Evolutionary conservation across 2,329 filamentous ascomycete species (phyloP), one percentile per base, ranked within the genome.

Genomic region (Epichloe gansuensis): DNA sequence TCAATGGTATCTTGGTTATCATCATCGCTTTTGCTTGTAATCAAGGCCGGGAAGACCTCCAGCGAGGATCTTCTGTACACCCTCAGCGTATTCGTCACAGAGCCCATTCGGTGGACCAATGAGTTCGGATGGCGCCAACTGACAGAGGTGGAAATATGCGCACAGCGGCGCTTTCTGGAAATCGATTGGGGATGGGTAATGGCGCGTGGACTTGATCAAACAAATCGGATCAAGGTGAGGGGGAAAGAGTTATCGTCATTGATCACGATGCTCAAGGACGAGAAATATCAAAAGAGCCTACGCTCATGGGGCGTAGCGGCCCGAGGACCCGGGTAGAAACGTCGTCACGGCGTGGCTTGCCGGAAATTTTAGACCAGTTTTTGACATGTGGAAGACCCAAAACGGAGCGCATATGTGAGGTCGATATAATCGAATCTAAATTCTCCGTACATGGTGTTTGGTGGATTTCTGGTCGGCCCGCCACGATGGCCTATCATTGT

Each of bases 141-240:
- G 23, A 83, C 75, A 15, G 77, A 83, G 0, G 72, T 89, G 66
- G 87, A 90, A 64, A 64, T 71, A 9, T 85, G 82, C 55, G 85
- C 84, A 0, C 66, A 84, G 34, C n/a, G 81, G 78, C 15, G 81
- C 78, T 0, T 80, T 85, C 60, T 89, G 84, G 85, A 86, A 85
- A 64, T 73, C 74, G 50, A 67, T 87, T 15, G 85, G 85, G 13
- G 81, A 88, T 58, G 77, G 17, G 17, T 21, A 21, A 21, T 21
- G 17, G 17, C 17, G 17, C 17, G 17, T 21, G 17, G 17, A 21
- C 17, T 21, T 21, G 17, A 21, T 21, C 17, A 21, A 2, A 21
- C 17, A 21, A 21, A 21, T 21, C 17, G 17, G 17, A 21, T 21
- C 17, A 21, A 21, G 17, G 17, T 21, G 17, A 21, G 17, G 2